Conservation (phyloP, 306 rosid species). For the Myrica gale region DNA sequence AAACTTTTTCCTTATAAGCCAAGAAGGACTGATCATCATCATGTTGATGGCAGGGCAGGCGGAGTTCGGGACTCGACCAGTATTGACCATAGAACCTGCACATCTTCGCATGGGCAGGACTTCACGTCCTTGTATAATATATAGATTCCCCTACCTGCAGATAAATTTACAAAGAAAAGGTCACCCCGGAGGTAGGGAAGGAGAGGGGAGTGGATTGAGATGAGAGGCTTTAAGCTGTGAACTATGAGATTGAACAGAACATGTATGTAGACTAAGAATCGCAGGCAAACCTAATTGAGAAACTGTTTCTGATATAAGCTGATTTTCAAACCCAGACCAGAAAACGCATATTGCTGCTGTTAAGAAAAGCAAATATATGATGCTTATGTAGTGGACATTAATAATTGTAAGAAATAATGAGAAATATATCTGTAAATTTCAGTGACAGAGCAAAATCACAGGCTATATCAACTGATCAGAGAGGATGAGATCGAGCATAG, state of each 20-base stretch:
- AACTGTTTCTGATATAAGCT: neutral
- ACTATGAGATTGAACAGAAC: neutral
- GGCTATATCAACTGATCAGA: neutral
- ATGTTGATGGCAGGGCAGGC: constrained; percentile 37
- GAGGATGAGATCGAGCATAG: neutral
- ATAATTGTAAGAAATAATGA: neutral
- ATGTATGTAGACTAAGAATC: neutral
- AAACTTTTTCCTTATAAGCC: neutral
- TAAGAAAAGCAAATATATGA: neutral
- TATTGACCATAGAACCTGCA: constrained; percentile 75
- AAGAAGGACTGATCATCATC: neutral
- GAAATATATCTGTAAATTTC: neutral
- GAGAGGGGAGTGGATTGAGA: neutral
- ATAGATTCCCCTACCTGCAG: constrained; percentile 59
- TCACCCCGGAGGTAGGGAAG: neutral
- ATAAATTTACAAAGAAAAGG: neutral
- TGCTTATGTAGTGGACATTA: neutral
- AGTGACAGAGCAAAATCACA: neutral
- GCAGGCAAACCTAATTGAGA: neutral
- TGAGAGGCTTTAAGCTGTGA: neutral
- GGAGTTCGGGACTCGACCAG: constrained; percentile 48
- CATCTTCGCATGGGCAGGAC: constrained; percentile 73
- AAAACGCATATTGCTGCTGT: neutral
- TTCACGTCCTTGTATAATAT: constrained; percentile 70
- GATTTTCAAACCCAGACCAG: neutral